Base-by-base conservation (phyloP, 2,329 filamentous ascomycete genomes). In the Clonostachys rhizophaga region DNA sequence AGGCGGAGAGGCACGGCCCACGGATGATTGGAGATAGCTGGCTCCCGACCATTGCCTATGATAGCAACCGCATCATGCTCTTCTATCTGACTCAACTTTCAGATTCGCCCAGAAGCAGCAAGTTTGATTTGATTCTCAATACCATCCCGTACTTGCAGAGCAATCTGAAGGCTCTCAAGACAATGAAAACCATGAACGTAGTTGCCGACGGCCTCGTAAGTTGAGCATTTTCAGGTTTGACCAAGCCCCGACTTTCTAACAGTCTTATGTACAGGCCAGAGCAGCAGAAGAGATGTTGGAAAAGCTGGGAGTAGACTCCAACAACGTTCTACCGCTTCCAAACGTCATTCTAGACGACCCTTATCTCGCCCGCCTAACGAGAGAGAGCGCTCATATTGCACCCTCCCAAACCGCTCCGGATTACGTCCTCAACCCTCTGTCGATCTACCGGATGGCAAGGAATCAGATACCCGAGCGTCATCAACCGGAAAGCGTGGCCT, bases 31-130 rank as follows among this genome's bases (percentile, higher is more conserved):
- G 46, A 2, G 50, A 52, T n/a, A 45, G 47, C 3, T 52, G 50
- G 50, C 39, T 51, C n/a, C 50, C 50, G 12, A 52, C 47, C 11
- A 52, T 52, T 18, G 49, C 49, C 1, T 52, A 52, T n/a, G 50
- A 51, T 24, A 44, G 42, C 33, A 44, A 47, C n/a, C 49, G 49
- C 11, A 50, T 52, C 9, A 52, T 52, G 50, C 49, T 52, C 6
- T 52, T 47, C 37, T 52, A 52, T 35, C 20, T 52, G 35, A 34
- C 42, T 7, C 30, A n/a, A n/a, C 14, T n/a, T 18, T n/a, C 36
- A n/a, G 17, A 39, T n/a, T 39, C 36, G 14, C 36, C 36, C 17
- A 33, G 43, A 14, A 40, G n/a, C 14, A 45, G 44, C 14, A 53
- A 50, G 34, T 44, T 43, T 9, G 49, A 53, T 13, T 41, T 53